Conservation (phyloP, 1,284 basidiomycete genomes). For the Leccinum pallidistipes region DNA sequence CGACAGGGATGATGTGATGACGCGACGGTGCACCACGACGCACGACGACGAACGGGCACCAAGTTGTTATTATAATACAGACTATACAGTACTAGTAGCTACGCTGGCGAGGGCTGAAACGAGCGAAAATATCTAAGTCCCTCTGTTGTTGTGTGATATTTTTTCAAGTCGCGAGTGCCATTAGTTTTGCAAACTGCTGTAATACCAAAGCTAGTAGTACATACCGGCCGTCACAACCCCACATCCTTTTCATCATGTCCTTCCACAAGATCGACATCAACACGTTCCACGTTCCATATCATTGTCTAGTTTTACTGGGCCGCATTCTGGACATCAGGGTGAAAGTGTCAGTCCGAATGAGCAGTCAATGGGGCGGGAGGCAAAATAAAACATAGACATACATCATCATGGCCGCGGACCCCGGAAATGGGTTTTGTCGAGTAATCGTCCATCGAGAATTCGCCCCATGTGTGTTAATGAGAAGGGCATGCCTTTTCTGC, state of each 20-base stretch:
- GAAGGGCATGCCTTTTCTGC: not conserved
- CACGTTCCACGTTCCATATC: not conserved
- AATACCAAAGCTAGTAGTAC: not conserved
- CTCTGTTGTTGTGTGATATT: too few relatives aligned
- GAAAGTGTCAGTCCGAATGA: not conserved
- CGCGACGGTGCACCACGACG: too few relatives aligned
- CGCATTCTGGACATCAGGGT: not conserved
- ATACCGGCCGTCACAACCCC: not conserved
- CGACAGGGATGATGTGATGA: too few relatives aligned
- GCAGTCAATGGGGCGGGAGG: not conserved
- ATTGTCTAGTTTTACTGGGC: not conserved
- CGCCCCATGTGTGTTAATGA: not conserved
- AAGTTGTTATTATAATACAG: too few relatives aligned
- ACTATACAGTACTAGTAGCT: too few relatives aligned
- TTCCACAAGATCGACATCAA: not conserved
- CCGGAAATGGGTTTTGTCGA: not conserved
- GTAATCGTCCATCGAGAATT: not conserved
- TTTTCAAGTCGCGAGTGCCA: too few relatives aligned
- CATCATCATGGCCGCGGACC: not conserved
- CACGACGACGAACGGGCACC: too few relatives aligned
- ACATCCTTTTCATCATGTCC: not conserved
- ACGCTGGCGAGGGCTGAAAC: too few relatives aligned
- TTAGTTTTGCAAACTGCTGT: too few relatives aligned
- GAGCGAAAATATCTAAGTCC: too few relatives aligned
- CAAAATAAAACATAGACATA: not conserved